phyloP scores from a whole-genome alignment of 2,329 filamentous ascomycete species.

The Polychaeton citri region DNA sequence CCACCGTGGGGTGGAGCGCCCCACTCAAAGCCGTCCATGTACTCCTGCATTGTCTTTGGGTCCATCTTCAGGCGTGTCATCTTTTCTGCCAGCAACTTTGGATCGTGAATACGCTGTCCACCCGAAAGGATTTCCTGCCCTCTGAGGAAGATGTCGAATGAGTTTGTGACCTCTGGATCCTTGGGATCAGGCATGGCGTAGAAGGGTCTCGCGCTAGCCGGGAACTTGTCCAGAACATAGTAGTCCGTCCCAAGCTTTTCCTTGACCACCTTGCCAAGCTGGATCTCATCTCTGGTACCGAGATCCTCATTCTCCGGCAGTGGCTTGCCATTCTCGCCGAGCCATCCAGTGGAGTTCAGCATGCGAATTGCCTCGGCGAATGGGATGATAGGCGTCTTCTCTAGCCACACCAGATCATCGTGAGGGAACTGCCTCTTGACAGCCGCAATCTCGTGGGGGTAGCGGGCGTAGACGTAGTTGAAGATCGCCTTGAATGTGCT shows the following conservation, averaged over 20 bases:
- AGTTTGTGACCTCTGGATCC: conserved; percentile 66
- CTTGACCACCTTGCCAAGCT: conserved; percentile 70
- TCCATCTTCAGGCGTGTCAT: conserved; percentile 66
- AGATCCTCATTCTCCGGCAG: conserved; percentile 66
- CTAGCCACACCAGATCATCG: conserved; percentile 73
- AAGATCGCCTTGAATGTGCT: conserved; percentile 69
- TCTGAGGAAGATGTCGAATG: conserved; percentile 87
- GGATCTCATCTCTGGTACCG: conserved; percentile 73
- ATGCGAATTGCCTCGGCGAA: conserved; percentile 71
- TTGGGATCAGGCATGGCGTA: conserved; percentile 77
- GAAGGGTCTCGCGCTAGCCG: conserved; percentile 69
- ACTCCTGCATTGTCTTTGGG: conserved; percentile 77
- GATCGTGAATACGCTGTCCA: conserved; percentile 83
- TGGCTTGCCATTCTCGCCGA: conserved; percentile 60
- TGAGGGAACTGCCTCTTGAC: conserved; percentile 78
- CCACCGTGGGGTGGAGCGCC: conserved; percentile 82
- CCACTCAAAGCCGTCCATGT: conserved; percentile 76
- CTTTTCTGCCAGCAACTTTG: conserved; percentile 57
- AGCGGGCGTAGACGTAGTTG: conserved; percentile 54
- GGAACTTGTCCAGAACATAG: conserved; percentile 91
- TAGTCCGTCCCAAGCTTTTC: conserved; percentile 82
- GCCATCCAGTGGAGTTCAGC: conserved; percentile 65
- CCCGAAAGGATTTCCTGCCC: conserved; percentile 88
- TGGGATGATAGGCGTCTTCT: conserved; percentile 68
- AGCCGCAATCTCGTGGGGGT: conserved; percentile 59